These are phyloP conservation scores for Saccharomyces hybrid DNA, from an alignment of 1,139 yeast species.

Conservation along the genomic window DNA sequence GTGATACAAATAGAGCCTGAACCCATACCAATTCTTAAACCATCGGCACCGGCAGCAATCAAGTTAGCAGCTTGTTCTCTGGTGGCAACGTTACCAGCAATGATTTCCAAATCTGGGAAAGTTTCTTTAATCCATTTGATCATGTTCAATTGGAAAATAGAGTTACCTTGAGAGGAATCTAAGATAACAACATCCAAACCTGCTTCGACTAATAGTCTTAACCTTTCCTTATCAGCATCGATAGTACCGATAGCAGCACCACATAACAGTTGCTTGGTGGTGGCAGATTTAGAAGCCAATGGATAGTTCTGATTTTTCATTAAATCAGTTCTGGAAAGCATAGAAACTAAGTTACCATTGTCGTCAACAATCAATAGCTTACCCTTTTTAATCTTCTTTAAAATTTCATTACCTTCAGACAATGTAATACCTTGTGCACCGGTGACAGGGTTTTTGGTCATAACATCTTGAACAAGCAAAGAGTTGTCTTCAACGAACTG, in stretches of 20 bases:
- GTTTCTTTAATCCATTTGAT: constrained; percentile 80
- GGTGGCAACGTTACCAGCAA: constrained; percentile 98
- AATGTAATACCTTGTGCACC: constrained; percentile 77
- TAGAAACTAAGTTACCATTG: constrained; percentile 68
- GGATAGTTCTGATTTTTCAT: constrained; percentile 94
- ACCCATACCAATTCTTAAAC: constrained; percentile 98
- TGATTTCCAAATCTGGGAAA: constrained; percentile 73
- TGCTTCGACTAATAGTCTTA: constrained; percentile 78
- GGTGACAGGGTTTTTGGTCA: constrained; percentile 85
- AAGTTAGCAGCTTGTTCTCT: constrained; percentile 97
- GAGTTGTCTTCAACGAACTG: constrained; percentile 80
- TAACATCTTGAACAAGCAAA: constrained; percentile 61
- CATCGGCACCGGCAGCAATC: constrained; percentile 96
- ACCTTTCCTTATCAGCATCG: constrained; percentile 79
- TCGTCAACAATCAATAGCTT: constrained; percentile 88
- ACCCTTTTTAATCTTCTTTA: constrained; percentile 93
- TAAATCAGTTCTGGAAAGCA: constrained; percentile 91
- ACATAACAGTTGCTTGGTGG: constrained; percentile 91
- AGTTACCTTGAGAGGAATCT: constrained; percentile 97
- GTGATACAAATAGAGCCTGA: constrained; percentile 98
- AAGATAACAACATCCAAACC: constrained; percentile 94
- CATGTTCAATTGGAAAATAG: constrained; percentile 89
- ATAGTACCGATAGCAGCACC: constrained; percentile 99
- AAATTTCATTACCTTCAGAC: constrained; percentile 78
- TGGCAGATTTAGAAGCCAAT: constrained; percentile 84